These are phyloP conservation scores for Dendrobium catenatum DNA, from an alignment of 106 monocot species.

Conservation along the genomic window DNA sequence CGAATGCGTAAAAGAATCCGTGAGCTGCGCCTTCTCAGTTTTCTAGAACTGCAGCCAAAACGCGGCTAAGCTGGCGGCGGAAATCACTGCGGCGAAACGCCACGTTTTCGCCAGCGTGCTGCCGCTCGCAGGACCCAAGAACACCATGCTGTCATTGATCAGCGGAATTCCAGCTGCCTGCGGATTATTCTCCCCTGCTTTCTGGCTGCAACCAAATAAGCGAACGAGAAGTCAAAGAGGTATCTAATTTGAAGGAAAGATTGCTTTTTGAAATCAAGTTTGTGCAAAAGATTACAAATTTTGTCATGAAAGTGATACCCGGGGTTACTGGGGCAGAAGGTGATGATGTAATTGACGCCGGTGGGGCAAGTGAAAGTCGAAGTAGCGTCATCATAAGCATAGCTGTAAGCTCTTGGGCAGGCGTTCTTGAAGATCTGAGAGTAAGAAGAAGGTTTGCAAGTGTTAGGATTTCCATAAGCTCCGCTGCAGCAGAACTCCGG, in stretches of 20 bases:
- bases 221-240: background rate
- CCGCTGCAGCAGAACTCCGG: constrained; percentile 88
- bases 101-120: constrained; percentile 15
- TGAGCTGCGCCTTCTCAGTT: background rate
- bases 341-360: constrained; percentile 53
- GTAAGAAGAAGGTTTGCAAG: constrained; percentile 70
- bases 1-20: background rate
- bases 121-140: background rate
- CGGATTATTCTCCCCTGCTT: constrained; percentile 28
- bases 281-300: background rate
- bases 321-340: constrained; percentile 76
- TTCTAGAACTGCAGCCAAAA: background rate
- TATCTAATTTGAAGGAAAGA: background rate
- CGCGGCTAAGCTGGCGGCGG: background rate
- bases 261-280: background rate
- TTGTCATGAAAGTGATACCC: constrained; percentile 11
- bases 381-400: constrained; percentile 88
- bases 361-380: constrained; percentile 79
- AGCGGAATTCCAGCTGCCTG: constrained; percentile 31
- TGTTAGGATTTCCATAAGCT: constrained; percentile 69
- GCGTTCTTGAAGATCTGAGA: constrained; percentile 91
- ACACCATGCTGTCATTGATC: constrained; percentile 51
- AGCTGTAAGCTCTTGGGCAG: constrained; percentile 82
- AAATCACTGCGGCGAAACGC: background rate
- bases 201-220: constrained; percentile 28